These are phyloP conservation scores for Nicotiana undulata DNA, from an alignment of 257 asterid species.

Conservation along the genomic window DNA sequence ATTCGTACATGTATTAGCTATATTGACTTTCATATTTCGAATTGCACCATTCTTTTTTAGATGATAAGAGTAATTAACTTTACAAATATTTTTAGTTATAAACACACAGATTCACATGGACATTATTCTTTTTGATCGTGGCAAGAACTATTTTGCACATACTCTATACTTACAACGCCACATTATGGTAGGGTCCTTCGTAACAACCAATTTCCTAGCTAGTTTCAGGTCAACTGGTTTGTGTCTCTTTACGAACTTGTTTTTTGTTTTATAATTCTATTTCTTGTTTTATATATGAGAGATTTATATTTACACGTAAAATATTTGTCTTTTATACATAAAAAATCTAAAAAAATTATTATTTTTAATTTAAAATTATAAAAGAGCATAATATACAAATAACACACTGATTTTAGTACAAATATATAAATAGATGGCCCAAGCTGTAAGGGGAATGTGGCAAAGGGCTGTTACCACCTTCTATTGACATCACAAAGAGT, in stretches of 20 bases:
- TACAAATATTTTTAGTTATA: not conserved
- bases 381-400: no score
- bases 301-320: no score
- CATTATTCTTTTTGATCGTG: not conserved
- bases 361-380: no score
- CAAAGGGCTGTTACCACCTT: not conserved
- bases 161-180: not conserved
- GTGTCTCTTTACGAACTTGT: no score
- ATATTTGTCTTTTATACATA: no score
- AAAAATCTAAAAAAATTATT: no score
- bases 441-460: not conserved
- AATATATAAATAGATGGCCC: not conserved
- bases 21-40: not conserved
- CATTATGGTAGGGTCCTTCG: conserved; percentile 11
- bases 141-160: not conserved
- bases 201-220: not conserved
- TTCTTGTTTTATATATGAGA: rapidly evolving
- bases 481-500: not conserved
- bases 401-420: no score
- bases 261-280: no score
- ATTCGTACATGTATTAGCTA: not conserved
- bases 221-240: no score
- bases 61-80: not conserved
- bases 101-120: conserved; percentile 1
- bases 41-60: not conserved